Evolutionary conservation across 257 asterid genomes (phyloP).

Genomic region (Solanum neorickii): DNA sequence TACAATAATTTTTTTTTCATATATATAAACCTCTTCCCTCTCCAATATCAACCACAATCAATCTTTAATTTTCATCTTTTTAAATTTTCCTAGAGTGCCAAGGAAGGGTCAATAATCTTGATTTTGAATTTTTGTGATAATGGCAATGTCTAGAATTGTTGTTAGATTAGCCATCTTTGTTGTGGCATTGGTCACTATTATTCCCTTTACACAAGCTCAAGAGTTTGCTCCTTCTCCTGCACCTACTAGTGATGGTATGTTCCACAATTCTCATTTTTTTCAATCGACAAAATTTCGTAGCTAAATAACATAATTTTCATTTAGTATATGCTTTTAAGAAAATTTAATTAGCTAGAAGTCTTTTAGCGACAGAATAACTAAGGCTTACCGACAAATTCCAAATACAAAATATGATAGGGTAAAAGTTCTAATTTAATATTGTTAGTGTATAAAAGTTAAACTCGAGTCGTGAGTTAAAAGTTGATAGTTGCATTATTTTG

Average conservation of each 20-base stretch:
- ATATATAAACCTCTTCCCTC: background rate
- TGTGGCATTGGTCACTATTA: background rate
- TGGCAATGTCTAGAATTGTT: background rate
- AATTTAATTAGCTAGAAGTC: background rate
- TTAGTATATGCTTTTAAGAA: background rate
- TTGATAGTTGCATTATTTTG: background rate
- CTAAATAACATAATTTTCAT: background rate
- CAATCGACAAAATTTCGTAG: background rate
- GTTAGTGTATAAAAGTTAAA: background rate
- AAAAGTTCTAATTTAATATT: background rate
- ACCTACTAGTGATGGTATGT: conserved; percentile 12
- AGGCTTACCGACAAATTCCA: background rate
- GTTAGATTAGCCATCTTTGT: background rate
- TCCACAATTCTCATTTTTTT: background rate
- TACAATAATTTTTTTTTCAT: background rate
- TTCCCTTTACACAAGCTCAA: conserved; percentile 1
- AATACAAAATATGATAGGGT: background rate
- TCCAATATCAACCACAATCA: background rate
- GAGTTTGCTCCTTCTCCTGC: conserved; percentile 12
- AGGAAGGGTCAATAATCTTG: background rate
- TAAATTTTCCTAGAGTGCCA: background rate
- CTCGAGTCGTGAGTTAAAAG: background rate
- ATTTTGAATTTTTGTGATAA: background rate
- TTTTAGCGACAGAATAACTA: background rate
- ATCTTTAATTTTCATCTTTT: background rate